Percentiles rank a stretch among this genome's conserved stretches.
These are phyloP conservation scores for Geranium incanum DNA, from an alignment of 441 rosid genomes.

Conservation along the genomic window DNA sequence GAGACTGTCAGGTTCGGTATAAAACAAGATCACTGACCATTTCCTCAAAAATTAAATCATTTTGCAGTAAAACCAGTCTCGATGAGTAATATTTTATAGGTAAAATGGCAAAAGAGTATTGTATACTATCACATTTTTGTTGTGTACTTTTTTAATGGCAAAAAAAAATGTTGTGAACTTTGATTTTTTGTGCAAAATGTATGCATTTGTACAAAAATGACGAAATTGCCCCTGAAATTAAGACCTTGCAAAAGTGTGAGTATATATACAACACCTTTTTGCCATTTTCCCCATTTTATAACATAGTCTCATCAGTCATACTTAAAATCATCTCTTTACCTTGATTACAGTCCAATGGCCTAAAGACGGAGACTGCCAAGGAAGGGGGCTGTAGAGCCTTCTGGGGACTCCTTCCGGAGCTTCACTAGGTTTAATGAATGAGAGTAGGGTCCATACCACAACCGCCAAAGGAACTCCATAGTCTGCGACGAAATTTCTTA, in stretches of 20 bases:
- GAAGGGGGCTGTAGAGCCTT: constrained; percentile 59
- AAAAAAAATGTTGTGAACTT: no score
- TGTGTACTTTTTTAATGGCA: no score
- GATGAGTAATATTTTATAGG: no score
- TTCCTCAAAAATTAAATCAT: not conserved
- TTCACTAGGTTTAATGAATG: constrained; percentile 40
- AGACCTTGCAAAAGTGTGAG: no score
- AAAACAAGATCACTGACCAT: not conserved
- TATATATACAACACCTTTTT: no score
- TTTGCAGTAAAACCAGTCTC: not conserved
- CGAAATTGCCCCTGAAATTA: no score
- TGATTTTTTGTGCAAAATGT: no score
- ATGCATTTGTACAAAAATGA: no score
- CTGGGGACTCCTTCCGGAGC: constrained; percentile 72
- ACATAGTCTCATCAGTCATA: not conserved
- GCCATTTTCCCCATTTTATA: no score
- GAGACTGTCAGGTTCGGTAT: not conserved
- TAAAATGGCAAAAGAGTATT: no score
- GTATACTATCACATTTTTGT: no score
- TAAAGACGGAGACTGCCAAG: constrained; percentile 58
- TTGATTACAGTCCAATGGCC: constrained; percentile 69
- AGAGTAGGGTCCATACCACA: constrained; percentile 53
- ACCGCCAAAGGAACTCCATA: constrained; percentile 82
- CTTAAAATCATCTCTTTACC: constrained; percentile 26
- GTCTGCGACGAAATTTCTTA: constrained; percentile 63